phyloP scores from a whole-genome alignment of 495 filamentous ascomycete species.

The Halenospora varia region DNA sequence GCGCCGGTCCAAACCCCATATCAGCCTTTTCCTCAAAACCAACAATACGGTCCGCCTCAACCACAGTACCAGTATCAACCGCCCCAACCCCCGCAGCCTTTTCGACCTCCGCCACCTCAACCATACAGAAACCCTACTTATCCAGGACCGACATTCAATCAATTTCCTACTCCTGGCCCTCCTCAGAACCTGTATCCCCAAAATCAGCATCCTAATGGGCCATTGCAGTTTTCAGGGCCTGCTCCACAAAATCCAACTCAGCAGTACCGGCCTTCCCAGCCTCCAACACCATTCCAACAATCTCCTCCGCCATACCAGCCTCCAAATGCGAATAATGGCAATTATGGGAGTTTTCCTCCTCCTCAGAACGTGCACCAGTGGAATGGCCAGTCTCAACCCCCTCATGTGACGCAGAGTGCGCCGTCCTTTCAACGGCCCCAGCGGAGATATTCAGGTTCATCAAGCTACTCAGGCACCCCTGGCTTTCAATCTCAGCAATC shows the following conservation, averaged over 20 bases:
- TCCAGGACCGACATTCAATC: constrained; percentile 18
- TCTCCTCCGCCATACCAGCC: constrained; percentile 4
- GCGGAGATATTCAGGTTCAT: constrained; percentile 4
- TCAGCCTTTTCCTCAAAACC: constrained; percentile 27
- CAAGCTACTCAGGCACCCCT: constrained; percentile 7
- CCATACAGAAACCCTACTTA: constrained; percentile 3
- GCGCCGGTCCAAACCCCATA: constrained; percentile 24
- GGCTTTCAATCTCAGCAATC: constrained; percentile 8
- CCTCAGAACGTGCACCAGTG: constrained; percentile 14
- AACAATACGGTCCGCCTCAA: constrained; percentile 21
- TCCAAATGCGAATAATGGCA: constrained; percentile 2
- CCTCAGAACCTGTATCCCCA: too few species aligned
- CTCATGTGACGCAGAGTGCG: background rate
- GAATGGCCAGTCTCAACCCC: constrained; percentile 11
- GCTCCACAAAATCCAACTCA: constrained; percentile 11
- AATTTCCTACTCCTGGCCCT: constrained; percentile 22
- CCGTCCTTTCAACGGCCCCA: constrained; percentile 7
- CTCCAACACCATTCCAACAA: constrained; percentile 11
- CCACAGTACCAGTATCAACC: constrained; percentile 26
- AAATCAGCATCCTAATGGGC: too few species aligned
- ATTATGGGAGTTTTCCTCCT: constrained; percentile 4
- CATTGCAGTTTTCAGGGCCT: constrained; percentile 22
- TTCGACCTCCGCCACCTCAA: constrained; percentile 28
- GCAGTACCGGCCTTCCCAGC: constrained; percentile 6
- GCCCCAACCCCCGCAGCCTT: background rate